Base-by-base conservation (phyloP, 2,329 filamentous ascomycete species). In the Metarhizium anisopliae region DNA sequence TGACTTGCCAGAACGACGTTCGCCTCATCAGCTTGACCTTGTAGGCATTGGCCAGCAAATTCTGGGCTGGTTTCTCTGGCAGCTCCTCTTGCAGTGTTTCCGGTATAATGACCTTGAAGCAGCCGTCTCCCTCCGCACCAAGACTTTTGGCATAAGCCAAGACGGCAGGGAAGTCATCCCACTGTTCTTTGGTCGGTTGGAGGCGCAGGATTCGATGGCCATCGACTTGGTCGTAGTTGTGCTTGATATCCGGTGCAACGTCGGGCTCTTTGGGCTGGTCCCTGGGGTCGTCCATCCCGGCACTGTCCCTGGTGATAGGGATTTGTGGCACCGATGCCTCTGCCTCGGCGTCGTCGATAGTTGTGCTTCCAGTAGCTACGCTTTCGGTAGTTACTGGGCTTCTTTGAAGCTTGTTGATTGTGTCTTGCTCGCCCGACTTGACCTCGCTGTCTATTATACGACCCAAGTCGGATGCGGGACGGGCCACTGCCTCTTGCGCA, bases 41-140 rank as follows among this genome's bases (percentile, higher is more conserved):
- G 59, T 71, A 73, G 29, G 70, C 70, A 54, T 72, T 71, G 38
- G 70, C 68, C 1, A 64, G 59, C 4, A 68, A 65, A 16, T 59
- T 62, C 50, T 67, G 64, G 1, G 62, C 60, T 4, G 60, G 53
- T 57, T 70, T 71, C 18, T 66, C 62, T 6, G 70, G 70, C 1
- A 72, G 61, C 0, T 66, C 59, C 4, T 66, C 68, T 29, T 64
- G 59, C 20, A 72, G 59, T 47, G 64, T 63, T 7, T 61, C 53
- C 2, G 70, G 70, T 14, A 73, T 63, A 29, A 68, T 56, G 6
- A 72, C 66, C 59, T 73, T 73, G 61, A 73, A 73, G 63, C 70
- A 73, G 32, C 70, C 70, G 42, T 73, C 68, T 3, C 60, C 58
- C 13, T 65, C 61, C 25, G 67, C 70, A 18, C 68, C 64, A 2